Conservation (phyloP, 345 rosid species). For the Kernera saxatilis region DNA sequence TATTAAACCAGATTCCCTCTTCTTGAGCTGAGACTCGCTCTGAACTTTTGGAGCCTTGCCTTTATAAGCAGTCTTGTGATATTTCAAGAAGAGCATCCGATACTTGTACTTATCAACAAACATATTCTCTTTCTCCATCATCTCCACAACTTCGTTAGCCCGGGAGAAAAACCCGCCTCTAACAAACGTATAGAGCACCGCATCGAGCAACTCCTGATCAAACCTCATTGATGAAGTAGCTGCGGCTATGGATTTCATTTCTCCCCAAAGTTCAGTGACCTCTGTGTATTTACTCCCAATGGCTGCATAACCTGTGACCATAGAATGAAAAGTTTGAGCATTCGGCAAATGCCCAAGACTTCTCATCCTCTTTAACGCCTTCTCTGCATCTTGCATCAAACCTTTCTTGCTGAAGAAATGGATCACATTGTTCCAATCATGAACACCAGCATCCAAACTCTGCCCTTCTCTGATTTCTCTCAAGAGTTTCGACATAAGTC, state of each 20-base stretch:
- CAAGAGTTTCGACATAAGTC: slow-evolving; percentile 83
- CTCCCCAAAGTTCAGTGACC: slow-evolving; percentile 95
- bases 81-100: slow-evolving; percentile 75
- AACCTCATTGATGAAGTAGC: slow-evolving; percentile 60
- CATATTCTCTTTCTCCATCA: slow-evolving; percentile 81
- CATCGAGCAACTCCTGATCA: slow-evolving; percentile 91
- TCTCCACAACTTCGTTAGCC: slow-evolving; percentile 77
- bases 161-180: slow-evolving; percentile 80
- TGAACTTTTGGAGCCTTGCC: slow-evolving; percentile 86
- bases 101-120: slow-evolving; percentile 90
- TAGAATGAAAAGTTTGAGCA: slow-evolving; percentile 91
- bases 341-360: slow-evolving; percentile 78
- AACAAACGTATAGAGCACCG: slow-evolving; percentile 81
- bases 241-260: slow-evolving; percentile 80
- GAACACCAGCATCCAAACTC: slow-evolving; percentile 60
- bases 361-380: slow-evolving; percentile 80
- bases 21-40: slow-evolving; percentile 72
- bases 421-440: slow-evolving; percentile 89
- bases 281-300: slow-evolving; percentile 78
- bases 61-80: slow-evolving; percentile 82
- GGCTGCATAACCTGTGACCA: slow-evolving; percentile 92
- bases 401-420: slow-evolving; percentile 89
- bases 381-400: slow-evolving; percentile 92
- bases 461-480: slow-evolving; percentile 78
- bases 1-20: slow-evolving; percentile 63